These are phyloP conservation scores for Deuterostichococcus epilithicus DNA, from an alignment of 139 green algal species.

Conservation along the genomic window DNA sequence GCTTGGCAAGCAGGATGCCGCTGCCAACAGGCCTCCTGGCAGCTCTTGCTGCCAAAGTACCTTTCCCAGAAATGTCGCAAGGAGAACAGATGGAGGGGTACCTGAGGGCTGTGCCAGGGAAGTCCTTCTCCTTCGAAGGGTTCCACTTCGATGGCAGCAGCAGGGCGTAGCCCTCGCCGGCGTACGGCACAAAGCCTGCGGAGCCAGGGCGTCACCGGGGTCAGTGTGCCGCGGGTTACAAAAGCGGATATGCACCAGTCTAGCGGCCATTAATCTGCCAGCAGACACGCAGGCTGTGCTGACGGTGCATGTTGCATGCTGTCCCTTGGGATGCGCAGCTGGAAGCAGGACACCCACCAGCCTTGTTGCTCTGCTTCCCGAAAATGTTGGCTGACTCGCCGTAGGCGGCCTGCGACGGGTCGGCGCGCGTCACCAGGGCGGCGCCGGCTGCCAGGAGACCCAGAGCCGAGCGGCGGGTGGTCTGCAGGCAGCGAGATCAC, in stretches of 20 bases:
- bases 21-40: too few relatives aligned
- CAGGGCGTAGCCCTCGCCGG: constrained; percentile 88
- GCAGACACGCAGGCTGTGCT: background rate
- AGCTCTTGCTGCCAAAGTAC: background rate
- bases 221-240: background rate
- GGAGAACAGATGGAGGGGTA: constrained; percentile 12
- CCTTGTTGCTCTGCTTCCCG: constrained; percentile 78
- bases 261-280: too few relatives aligned
- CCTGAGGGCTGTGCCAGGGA: constrained; percentile 49
- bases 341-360: constrained; percentile 35
- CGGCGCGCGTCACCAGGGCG: constrained; percentile 40
- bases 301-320: background rate
- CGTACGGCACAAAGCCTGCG: constrained; percentile 85
- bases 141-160: constrained; percentile 95
- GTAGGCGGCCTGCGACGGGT: constrained; percentile 72
- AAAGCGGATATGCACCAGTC: background rate
- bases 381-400: constrained; percentile 91
- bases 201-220: background rate
- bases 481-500: background rate
- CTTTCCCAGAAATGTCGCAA: background rate
- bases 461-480: constrained; percentile 66
- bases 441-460: constrained; percentile 57
- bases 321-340: background rate
- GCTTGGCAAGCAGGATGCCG: too few relatives aligned
- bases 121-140: constrained; percentile 90